A percentile compares a stretch with the other conserved stretches of the same genome.
phyloP scores from a whole-genome alignment of 2,329 filamentous ascomycete species.

The Penicillium griseofulvum region DNA sequence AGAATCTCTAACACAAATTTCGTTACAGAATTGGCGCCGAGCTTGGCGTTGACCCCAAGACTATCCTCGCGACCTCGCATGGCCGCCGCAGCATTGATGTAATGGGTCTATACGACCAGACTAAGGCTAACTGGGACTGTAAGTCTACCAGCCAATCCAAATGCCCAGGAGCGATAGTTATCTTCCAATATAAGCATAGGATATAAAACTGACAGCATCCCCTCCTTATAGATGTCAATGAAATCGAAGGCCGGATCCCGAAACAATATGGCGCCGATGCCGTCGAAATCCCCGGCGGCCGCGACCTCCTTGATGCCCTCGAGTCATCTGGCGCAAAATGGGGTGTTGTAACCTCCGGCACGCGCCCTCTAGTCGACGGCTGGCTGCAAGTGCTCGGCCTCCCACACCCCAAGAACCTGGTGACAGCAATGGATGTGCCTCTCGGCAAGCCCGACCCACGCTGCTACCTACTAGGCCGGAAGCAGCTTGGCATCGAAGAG shows the following conservation, averaged over 20 bases:
- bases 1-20: not conserved
- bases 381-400: conserved; percentile 69
- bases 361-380: conserved; percentile 62
- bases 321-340: conserved; percentile 65
- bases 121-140: conserved; percentile 93
- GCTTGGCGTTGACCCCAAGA: conserved; percentile 77
- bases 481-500: conserved; percentile 54
- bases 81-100: conserved; percentile 86
- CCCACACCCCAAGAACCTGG: conserved; percentile 62
- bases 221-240: conserved; percentile 63
- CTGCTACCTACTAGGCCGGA: conserved; percentile 68
- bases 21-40: conserved; percentile 60
- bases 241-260: conserved; percentile 76
- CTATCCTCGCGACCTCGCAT: conserved; percentile 87
- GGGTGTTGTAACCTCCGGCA: conserved; percentile 80
- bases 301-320: conserved; percentile 66
- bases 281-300: conserved; percentile 79
- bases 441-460: conserved; percentile 74
- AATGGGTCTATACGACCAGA: conserved; percentile 72
- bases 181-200: not conserved
- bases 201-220: not conserved
- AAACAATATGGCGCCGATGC: conserved; percentile 73
- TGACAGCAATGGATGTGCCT: conserved; percentile 72
- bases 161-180: too few relatives aligned
- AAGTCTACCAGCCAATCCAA: conserved; percentile 41